These are phyloP conservation scores for Cynanchum wilfordii DNA, from an alignment of 257 asterid genomes.

Conservation along the genomic window DNA sequence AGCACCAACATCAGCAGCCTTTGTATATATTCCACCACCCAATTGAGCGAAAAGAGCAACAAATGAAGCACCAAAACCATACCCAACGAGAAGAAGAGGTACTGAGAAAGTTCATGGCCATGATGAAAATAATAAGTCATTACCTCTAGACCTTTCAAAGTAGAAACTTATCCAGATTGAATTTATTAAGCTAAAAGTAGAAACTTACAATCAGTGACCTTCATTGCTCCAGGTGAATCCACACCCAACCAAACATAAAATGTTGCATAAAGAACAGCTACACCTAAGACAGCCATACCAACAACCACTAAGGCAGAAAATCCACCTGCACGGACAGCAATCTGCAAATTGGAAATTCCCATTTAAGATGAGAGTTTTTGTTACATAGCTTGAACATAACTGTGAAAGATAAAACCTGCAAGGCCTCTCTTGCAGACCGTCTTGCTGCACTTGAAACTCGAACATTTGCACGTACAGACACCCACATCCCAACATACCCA, in stretches of 20 bases:
- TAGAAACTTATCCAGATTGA: constrained; percentile 4
- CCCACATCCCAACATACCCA: constrained; percentile 99
- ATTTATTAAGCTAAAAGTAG: constrained; percentile 17
- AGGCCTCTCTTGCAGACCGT: constrained; percentile 94
- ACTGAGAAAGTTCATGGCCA: constrained; percentile 40
- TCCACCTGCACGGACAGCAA: constrained; percentile 99
- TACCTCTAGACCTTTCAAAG: constrained; percentile 6
- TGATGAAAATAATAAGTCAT: constrained; percentile 2
- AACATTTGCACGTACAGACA: constrained; percentile 98
- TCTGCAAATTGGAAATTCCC: constrained; percentile 41
- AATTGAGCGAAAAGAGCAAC: constrained; percentile 98
- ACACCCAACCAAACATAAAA: constrained; percentile 90
- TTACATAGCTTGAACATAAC: constrained; percentile 18
- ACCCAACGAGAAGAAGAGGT: constrained; percentile 98
- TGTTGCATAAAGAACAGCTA: constrained; percentile 78
- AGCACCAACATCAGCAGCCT: constrained; percentile 99
- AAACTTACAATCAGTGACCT: constrained; percentile 83
- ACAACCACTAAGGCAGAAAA: constrained; percentile 95
- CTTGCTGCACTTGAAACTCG: constrained; percentile 99
- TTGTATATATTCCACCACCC: constrained; percentile 98
- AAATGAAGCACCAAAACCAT: constrained; percentile 98
- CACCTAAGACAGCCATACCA: constrained; percentile 96
- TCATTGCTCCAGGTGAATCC: constrained; percentile 82
- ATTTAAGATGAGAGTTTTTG: constrained; percentile 15
- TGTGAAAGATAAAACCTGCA: constrained; percentile 55